Conservation (phyloP, 257 asterid species). For the Nicotiana tomentosiformis region DNA sequence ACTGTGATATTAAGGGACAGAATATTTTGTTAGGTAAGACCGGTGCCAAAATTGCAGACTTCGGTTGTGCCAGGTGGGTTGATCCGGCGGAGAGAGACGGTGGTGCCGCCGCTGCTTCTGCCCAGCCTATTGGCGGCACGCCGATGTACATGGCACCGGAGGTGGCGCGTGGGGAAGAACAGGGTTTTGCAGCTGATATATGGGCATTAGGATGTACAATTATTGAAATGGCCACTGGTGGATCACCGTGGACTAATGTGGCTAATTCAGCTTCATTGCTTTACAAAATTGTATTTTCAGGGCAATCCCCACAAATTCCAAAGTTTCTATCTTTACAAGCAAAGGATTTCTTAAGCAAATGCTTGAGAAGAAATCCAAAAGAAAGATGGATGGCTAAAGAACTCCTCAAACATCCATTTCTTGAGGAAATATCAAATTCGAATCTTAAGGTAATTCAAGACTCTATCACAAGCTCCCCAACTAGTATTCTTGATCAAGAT, state of each 20-base stretch:
- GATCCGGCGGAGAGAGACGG: not conserved
- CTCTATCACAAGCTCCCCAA: conserved; percentile 39
- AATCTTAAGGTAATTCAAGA: conserved; percentile 7
- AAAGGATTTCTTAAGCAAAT: conserved; percentile 59
- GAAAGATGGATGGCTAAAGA: conserved; percentile 61
- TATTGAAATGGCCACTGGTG: conserved; percentile 68
- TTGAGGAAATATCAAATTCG: conserved; percentile 11
- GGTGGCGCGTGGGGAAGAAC: conserved; percentile 64
- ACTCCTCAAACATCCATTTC: conserved; percentile 60
- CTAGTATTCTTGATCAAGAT: conserved; percentile 65
- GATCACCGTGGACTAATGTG: conserved; percentile 51
- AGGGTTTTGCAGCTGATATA: conserved; percentile 59
- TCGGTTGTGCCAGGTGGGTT: conserved; percentile 61
- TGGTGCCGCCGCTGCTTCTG: not conserved
- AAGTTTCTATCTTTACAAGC: conserved; percentile 37
- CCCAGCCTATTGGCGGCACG: conserved; percentile 38
- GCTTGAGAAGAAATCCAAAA: conserved; percentile 43
- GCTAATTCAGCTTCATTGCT: conserved; percentile 26
- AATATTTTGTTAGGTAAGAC: conserved; percentile 40
- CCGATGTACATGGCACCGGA: conserved; percentile 90
- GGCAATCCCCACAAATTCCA: conserved; percentile 52
- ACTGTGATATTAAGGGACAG: conserved; percentile 71
- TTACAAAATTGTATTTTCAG: conserved; percentile 53
- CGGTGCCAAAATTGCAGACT: conserved; percentile 57
- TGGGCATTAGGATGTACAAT: conserved; percentile 84